A percentile compares a stretch with the other conserved stretches of the same genome.
Conservation (phyloP, 2,329 filamentous ascomycete species). For the Arthrobotrys pseudoclavata region DNA sequence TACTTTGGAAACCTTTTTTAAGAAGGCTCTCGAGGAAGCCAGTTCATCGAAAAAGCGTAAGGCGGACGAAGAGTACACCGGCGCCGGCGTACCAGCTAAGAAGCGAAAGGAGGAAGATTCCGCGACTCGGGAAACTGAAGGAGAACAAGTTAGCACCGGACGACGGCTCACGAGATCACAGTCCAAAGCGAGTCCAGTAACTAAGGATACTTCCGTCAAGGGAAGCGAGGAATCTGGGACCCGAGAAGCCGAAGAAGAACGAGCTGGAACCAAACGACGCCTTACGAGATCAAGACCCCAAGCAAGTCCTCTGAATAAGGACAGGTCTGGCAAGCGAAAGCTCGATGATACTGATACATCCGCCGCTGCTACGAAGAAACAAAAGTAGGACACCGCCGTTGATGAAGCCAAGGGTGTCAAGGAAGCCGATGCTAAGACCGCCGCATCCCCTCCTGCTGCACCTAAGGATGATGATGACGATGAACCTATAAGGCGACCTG, state of each 20-base stretch:
- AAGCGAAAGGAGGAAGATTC: conserved; percentile 22
- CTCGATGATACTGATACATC: background rate
- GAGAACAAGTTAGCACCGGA: too few species aligned
- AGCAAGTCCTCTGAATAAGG: background rate
- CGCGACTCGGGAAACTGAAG: background rate
- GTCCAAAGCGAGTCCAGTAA: background rate
- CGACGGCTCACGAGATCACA: background rate
- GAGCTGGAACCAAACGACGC: background rate
- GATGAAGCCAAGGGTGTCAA: conserved; percentile 2
- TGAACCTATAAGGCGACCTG: background rate
- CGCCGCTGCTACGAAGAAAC: conserved; percentile 25
- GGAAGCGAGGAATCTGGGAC: background rate
- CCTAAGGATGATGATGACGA: background rate
- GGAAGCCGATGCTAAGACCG: background rate
- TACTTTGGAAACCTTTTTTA: too few species aligned
- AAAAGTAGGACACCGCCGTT: background rate
- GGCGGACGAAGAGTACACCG: background rate
- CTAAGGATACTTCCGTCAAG: background rate
- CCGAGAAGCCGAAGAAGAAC: background rate
- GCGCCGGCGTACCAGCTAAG: conserved; percentile 6
- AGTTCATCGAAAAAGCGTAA: conserved; percentile 3
- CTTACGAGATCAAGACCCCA: background rate
- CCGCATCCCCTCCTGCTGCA: background rate
- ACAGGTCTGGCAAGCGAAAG: background rate
- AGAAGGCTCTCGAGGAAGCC: background rate